Evolutionary conservation across 2,329 filamentous ascomycete genomes (phyloP).

Genomic region (Chaetomium olivaceum): DNA sequence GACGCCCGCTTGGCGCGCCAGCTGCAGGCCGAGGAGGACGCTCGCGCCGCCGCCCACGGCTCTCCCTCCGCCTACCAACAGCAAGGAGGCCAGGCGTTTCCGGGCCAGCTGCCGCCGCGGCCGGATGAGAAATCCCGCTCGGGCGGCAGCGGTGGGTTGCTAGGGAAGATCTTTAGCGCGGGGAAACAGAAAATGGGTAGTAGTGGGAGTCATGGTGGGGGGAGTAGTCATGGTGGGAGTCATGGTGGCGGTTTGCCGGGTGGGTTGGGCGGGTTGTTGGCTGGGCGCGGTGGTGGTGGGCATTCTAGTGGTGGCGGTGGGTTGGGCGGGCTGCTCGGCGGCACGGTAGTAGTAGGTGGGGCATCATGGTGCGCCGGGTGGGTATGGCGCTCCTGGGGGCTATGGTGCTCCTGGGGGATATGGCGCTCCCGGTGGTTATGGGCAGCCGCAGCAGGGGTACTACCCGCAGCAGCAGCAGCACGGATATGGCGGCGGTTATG

Average conservation of each 20-base stretch:
- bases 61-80: constrained; percentile 33
- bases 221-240: constrained; percentile 37
- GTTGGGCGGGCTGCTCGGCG: constrained; percentile 21
- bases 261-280: constrained; percentile 33
- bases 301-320: constrained; percentile 35
- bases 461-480: constrained; percentile 12
- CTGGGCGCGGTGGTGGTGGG: constrained; percentile 27
- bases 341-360: constrained; percentile 30
- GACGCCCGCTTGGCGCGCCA: constrained; percentile 74
- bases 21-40: constrained; percentile 82
- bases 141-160: constrained; percentile 33
- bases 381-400: neutral
- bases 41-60: constrained; percentile 46
- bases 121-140: constrained; percentile 11
- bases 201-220: constrained; percentile 36
- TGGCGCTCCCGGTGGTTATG: neutral
- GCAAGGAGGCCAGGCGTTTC: constrained; percentile 32
- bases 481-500: neutral
- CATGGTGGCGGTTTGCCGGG: constrained; percentile 25
- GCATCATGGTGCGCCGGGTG: constrained; percentile 35
- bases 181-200: constrained; percentile 44
- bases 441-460: neutral
- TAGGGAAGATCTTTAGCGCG: constrained; percentile 55
- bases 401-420: constrained; percentile 11
- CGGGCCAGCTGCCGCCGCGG: constrained; percentile 48